Evolutionary conservation across 78 protist genomes (phyloP), one percentile per base, ranked within the genome.

Genomic region (Dictyostelium firmibasis): DNA sequence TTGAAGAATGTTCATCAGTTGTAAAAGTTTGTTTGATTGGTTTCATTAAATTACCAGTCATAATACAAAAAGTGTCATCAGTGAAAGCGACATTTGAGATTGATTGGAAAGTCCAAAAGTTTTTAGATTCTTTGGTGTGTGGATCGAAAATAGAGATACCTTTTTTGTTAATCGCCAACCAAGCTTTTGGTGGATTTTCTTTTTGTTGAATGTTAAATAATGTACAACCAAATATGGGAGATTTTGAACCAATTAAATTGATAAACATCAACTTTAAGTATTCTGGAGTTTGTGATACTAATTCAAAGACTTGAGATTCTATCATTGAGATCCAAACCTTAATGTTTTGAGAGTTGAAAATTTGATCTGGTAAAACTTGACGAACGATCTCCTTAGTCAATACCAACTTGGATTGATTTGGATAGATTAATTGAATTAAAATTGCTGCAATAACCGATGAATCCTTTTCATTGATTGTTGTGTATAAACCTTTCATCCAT

Each of bases 11-110:
- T 70, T 89, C 94, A 50, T 60, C 85, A 43, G 94, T 64, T 16
- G 81, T 31, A 67, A 81, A 89, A 4, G 94, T 76, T 23, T 78
- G 83, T 67, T 89, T 89, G 0, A 77, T 84, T 36, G 87, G 87
- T 50, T 89, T 89, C 94, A 89, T 89, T 38, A 89, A 85, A 70
- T 89, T 89, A 53, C 94, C 94, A 44, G 85, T 89, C 84, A 70
- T 89, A n/a, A 89, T 81, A 16, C 82, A 81, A 81, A 89, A 89
- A 25, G 94, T 35, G 14, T 64, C 62, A 31, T 89, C 94, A 9
- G 94, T 64, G 35, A 89, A 64, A 20, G 86, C 60, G 72, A 85
- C 83, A 50, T 78, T 89, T 18, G 94, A 89, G 11, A 89, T 89
- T 23, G 75, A 76, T 47, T 89, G 94, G 87, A 78, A 89, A 20